Evolutionary conservation across 495 filamentous ascomycete species (phyloP).

Genomic region (Tuber magnatum): DNA sequence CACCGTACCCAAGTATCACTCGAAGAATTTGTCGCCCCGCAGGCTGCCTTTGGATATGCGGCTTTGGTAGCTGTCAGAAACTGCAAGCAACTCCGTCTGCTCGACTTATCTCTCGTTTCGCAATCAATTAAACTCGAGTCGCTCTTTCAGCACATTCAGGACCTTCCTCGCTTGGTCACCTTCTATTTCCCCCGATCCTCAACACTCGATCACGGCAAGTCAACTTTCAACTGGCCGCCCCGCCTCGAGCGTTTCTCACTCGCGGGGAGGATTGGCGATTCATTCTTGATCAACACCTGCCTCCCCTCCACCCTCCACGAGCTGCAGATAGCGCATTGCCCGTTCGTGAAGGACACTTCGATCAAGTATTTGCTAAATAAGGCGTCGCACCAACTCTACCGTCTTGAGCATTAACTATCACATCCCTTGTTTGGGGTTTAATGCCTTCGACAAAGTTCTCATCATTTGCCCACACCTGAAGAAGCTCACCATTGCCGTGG

Average conservation of each 20-base stretch:
- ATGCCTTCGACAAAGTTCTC: constrained; percentile 42
- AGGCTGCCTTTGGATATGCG: constrained; percentile 57
- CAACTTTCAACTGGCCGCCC: constrained; percentile 46
- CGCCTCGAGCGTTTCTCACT: constrained; percentile 45
- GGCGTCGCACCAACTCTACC: constrained; percentile 38
- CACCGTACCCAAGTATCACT: constrained; percentile 53
- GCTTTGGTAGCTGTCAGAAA: constrained; percentile 58
- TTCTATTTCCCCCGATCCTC: constrained; percentile 55
- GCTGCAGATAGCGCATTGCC: constrained; percentile 43
- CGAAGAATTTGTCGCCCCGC: constrained; percentile 59
- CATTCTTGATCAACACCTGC: constrained; percentile 43
- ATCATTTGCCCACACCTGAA: constrained; percentile 39
- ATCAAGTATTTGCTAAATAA: constrained; percentile 29
- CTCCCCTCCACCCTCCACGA: constrained; percentile 41
- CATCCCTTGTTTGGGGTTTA: constrained; percentile 38
- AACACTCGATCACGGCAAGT: constrained; percentile 35
- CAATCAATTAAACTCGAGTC: constrained; percentile 49
- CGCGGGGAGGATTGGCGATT: constrained; percentile 45
- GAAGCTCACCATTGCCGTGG: constrained; percentile 42
- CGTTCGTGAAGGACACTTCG: constrained; percentile 28
- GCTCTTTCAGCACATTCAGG: constrained; percentile 51
- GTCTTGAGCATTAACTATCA: constrained; percentile 35
- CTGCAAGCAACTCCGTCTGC: constrained; percentile 49
- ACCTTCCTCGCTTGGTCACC: constrained; percentile 47
- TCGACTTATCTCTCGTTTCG: constrained; percentile 57